Base-by-base conservation (phyloP, 139 green algal species). In the Auxenochlorella pyrenoidosa region DNA sequence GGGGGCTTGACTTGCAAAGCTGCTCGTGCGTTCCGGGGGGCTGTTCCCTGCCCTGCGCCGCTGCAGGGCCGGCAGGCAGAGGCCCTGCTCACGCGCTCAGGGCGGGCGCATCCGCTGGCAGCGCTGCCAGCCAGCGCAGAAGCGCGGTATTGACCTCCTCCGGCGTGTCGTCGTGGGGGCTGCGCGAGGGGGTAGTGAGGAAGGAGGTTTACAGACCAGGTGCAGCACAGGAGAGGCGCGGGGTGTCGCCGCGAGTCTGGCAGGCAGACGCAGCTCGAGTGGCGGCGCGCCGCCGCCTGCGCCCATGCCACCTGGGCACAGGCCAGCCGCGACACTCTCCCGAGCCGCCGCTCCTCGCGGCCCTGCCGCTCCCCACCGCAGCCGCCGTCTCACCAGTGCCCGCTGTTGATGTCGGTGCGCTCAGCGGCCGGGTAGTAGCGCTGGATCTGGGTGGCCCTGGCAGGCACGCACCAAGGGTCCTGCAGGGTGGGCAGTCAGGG, bases 391-490 rank as follows among this genome's bases (percentile, higher is more conserved):
- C 32, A 60, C 65, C 51, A 22, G 26, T 68, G 76, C 28, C 51
- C 43, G 32, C 80, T 87, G 15, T 92, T 58, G 19, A 97, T 72
- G 6, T 91, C 70, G 43, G 93, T 89, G 44, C 90, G 89, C 34
- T 92, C 80, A 28, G 95, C 95, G 16, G 78, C 58, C 1, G 95
- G 95, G 84, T 97, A 97, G n/a, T 95, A 86, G 38, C 79, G 75
- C 87, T 92, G 78, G 32, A 97, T 93, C 41, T 90, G 86, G 36
- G 90, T 87, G 34, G 94, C 94, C 76, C 88, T 89, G 1, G 83
- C 85, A 0, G 95, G 95, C 10, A 93, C 91, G 63, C 96, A 95
- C 95, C 95, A 98, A 0, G 95, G 95, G 86, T 98, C 95, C 22
- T 92, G 58, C 34, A 90, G 13, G 54, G 28, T 6, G n/a, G 10